Evolutionary conservation across 805 yeast species (phyloP).

Genomic region (Ogataea angusta): DNA sequence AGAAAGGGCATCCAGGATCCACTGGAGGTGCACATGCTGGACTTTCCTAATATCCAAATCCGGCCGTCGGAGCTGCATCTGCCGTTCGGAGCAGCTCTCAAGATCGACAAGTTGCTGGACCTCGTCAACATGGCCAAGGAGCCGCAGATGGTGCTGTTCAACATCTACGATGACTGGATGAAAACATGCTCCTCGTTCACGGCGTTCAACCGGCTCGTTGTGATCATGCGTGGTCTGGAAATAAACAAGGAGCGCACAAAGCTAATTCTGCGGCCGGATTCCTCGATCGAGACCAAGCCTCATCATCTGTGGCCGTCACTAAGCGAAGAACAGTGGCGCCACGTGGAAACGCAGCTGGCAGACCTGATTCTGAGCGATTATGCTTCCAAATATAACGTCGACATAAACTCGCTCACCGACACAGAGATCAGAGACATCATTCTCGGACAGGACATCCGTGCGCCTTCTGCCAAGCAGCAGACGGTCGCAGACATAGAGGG

Average conservation of each 20-base stretch:
- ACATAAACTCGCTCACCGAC: conserved; percentile 83
- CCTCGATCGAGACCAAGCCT: conserved; percentile 61
- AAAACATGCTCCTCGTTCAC: conserved; percentile 80
- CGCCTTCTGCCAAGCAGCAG: conserved; percentile 85
- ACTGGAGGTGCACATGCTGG: conserved; percentile 92
- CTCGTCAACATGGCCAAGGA: conserved; percentile 83
- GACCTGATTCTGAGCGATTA: conserved; percentile 85
- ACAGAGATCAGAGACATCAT: conserved; percentile 91
- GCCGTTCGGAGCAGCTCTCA: conserved; percentile 85
- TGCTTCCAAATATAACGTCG: conserved; percentile 79
- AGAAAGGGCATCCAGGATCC: conserved; percentile 93
- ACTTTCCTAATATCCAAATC: conserved; percentile 87
- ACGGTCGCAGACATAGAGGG: conserved; percentile 74
- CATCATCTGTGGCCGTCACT: conserved; percentile 95
- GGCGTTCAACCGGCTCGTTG: conserved; percentile 84
- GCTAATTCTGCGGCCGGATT: conserved; percentile 71
- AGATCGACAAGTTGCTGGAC: conserved; percentile 74
- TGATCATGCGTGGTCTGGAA: conserved; percentile 78
- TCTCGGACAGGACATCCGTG: conserved; percentile 88
- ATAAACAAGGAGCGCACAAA: conserved; percentile 76
- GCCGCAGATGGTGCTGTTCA: conserved; percentile 88
- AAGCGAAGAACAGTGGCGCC: conserved; percentile 86
- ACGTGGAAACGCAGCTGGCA: conserved; percentile 80
- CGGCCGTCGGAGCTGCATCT: conserved; percentile 85
- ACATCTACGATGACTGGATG: conserved; percentile 94